Evolutionary conservation across 2,329 filamentous ascomycete genomes (phyloP).

Genomic region (Clarireedia paspali): DNA sequence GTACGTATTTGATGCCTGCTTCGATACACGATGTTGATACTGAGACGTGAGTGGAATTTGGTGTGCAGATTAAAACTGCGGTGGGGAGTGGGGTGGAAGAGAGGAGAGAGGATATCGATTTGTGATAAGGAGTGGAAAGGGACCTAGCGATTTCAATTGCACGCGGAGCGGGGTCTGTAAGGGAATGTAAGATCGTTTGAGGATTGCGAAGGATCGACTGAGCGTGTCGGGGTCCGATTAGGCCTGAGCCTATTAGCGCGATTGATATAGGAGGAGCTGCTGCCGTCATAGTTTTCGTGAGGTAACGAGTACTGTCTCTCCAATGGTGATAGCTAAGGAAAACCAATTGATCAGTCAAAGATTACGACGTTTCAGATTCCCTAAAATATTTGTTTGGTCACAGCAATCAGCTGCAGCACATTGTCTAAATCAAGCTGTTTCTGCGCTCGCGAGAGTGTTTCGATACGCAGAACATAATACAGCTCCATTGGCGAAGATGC

Average conservation of each 20-base stretch:
- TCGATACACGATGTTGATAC: constrained; percentile 43
- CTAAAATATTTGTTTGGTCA: too few relatives aligned
- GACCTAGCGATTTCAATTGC: constrained; percentile 30
- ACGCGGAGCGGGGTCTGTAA: constrained; percentile 39
- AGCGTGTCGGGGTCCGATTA: constrained; percentile 44
- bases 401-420: too few relatives aligned
- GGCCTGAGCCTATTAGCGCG: constrained; percentile 39
- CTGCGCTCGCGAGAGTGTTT: too few relatives aligned
- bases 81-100: constrained; percentile 35
- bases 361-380: too few relatives aligned
- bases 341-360: too few relatives aligned
- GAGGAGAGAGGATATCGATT: constrained; percentile 38
- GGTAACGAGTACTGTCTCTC: too few relatives aligned
- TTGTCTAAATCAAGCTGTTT: too few relatives aligned
- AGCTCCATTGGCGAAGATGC: too few relatives aligned
- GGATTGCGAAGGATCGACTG: constrained; percentile 34
- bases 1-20: constrained; percentile 39
- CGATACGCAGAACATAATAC: too few relatives aligned
- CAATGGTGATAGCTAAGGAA: background rate
- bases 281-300: background rate
- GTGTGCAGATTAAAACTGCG: constrained; percentile 36
- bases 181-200: constrained; percentile 33
- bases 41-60: background rate
- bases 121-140: constrained; percentile 33
- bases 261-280: constrained; percentile 26